These are phyloP conservation scores for Ensete glaucum DNA, from an alignment of 176 grass and related monocot genomes.

Conservation along the genomic window DNA sequence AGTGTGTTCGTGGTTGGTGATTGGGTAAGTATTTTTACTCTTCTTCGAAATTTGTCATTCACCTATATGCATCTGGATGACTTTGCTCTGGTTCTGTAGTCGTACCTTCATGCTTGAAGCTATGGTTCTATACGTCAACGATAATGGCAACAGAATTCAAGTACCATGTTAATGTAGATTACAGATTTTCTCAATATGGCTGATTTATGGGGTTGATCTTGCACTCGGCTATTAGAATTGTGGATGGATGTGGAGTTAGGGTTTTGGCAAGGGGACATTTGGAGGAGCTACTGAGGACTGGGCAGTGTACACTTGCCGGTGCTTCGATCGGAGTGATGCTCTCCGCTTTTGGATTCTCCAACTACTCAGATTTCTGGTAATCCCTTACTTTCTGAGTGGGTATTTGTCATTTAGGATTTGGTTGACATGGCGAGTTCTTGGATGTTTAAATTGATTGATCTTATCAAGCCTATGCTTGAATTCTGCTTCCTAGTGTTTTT, in stretches of 20 bases:
- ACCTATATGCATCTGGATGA: neutral
- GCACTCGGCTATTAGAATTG: too few species aligned
- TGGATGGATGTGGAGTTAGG: too few species aligned
- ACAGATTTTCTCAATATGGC: too few species aligned
- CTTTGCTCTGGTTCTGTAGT: neutral
- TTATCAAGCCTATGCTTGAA: neutral
- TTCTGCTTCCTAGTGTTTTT: neutral
- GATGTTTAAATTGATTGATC: neutral
- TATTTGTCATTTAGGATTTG: neutral
- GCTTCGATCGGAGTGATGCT: slow-evolving; percentile 69
- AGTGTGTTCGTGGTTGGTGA: slow-evolving; percentile 92
- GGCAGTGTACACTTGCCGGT: slow-evolving; percentile 74
- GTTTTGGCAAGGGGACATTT: too few species aligned
- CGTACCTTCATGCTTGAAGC: neutral
- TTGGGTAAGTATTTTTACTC: slow-evolving; percentile 55
- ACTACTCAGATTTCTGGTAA: slow-evolving; percentile 94
- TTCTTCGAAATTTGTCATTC: neutral
- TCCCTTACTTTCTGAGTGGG: neutral
- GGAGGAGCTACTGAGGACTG: slow-evolving; percentile 34
- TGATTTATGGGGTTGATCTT: too few species aligned
- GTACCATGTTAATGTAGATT: too few species aligned
- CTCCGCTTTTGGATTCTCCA: slow-evolving; percentile 65
- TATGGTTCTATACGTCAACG: neutral
- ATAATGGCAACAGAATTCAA: too few species aligned
- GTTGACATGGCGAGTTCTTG: neutral